Percentiles rank a stretch among this genome's conserved stretches.
Conservation (phyloP, 148 eudicot species). For the Rhododendron griersonianum region DNA sequence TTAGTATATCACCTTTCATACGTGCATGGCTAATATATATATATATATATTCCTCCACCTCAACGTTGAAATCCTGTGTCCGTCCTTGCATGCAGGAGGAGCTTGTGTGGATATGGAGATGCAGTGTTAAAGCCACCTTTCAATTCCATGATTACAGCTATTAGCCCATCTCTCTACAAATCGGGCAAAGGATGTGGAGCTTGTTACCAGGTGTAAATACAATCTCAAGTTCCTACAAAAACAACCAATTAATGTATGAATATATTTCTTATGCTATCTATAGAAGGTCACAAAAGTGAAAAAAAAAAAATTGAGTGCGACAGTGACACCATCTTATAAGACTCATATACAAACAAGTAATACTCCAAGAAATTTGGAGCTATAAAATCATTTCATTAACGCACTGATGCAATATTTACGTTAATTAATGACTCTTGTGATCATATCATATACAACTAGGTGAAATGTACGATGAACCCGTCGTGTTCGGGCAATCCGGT, state of each 20-base stretch:
- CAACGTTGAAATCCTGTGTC: too few relatives aligned
- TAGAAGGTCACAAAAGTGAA: neutral
- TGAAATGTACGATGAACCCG: slow-evolving; percentile 36
- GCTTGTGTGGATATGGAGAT: slow-evolving; percentile 38
- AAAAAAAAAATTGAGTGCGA: too few relatives aligned
- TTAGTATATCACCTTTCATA: too few relatives aligned
- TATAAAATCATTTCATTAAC: neutral
- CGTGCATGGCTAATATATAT: too few relatives aligned
- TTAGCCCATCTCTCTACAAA: slow-evolving; percentile 39
- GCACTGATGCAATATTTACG: neutral
- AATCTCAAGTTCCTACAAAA: neutral
- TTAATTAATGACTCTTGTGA: neutral
- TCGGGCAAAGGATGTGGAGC: slow-evolving; percentile 46
- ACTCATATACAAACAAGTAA: too few relatives aligned
- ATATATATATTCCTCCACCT: too few relatives aligned
- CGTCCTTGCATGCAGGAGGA: slow-evolving; percentile 29
- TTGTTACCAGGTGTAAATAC: slow-evolving; percentile 30
- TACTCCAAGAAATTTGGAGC: neutral
- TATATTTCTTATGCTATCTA: neutral
- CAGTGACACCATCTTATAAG: neutral
- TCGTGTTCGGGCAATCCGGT: slow-evolving; percentile 35
- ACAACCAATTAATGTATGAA: neutral
- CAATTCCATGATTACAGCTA: slow-evolving; percentile 33
- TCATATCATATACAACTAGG: slow-evolving; percentile 6
- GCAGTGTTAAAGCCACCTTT: slow-evolving; percentile 34